Evolutionary conservation across 805 yeast genomes (phyloP).

Genomic region (Candida incommunis): DNA sequence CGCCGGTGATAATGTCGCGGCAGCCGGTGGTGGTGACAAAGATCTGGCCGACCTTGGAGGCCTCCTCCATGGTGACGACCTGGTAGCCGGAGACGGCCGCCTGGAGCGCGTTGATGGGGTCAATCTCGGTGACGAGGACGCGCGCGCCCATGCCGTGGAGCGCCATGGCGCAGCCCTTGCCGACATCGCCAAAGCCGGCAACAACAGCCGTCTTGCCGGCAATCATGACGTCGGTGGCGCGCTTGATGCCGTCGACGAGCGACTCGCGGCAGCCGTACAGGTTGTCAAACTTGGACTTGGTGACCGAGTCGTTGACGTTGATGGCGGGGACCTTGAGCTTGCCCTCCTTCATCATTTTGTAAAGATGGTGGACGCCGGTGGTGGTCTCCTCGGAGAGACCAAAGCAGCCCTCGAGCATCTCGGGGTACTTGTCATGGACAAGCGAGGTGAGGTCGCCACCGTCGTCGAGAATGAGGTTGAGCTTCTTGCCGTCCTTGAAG

Average conservation of each 20-base stretch:
- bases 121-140: conserved; percentile 92
- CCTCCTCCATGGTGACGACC: conserved; percentile 91
- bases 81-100: conserved; percentile 99
- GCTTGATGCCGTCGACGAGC: conserved; percentile 94
- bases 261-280: conserved; percentile 99
- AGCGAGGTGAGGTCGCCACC: conserved; percentile 98
- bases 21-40: conserved; percentile 99
- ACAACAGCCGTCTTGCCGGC: conserved; percentile 99
- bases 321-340: conserved; percentile 95
- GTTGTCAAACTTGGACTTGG: conserved; percentile 99
- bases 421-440: conserved; percentile 97
- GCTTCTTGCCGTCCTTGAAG: conserved; percentile 89
- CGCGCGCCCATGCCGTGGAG: conserved; percentile 98
- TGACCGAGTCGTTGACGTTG: conserved; percentile 96
- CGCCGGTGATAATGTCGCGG: conserved; percentile 90
- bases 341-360: conserved; percentile 85
- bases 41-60: conserved; percentile 85
- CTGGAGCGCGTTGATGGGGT: conserved; percentile 97
- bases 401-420: conserved; percentile 85
- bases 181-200: conserved; percentile 99
- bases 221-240: conserved; percentile 99
- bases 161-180: conserved; percentile 99
- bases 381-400: conserved; percentile 99
- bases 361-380: conserved; percentile 98
- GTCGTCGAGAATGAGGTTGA: conserved; percentile 94